phyloP scores from a whole-genome alignment of 768 basidiomycete genomes.

The Kwoniella botswanensis region DNA sequence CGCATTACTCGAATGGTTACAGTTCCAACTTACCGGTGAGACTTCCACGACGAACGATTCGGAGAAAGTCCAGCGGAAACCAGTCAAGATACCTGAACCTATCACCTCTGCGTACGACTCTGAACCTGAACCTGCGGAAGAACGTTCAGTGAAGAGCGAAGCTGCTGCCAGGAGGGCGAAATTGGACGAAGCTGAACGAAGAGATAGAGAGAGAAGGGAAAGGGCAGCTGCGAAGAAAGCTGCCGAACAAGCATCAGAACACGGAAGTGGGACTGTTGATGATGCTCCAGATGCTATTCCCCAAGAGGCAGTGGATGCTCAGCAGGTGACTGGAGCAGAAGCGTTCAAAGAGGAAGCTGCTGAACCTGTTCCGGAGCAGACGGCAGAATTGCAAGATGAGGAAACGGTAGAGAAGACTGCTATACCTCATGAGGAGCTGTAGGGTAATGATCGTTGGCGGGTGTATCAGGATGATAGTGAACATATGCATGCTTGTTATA shows the following conservation, averaged over 20 bases:
- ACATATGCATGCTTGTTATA: slow-evolving; percentile 9
- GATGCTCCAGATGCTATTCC: slow-evolving; percentile 37
- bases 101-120: slow-evolving; percentile 22
- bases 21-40: slow-evolving; percentile 62
- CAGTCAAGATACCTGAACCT: slow-evolving; percentile 22
- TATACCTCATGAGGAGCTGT: slow-evolving; percentile 23
- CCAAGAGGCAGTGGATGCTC: slow-evolving; percentile 29
- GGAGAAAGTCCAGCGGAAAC: slow-evolving; percentile 27
- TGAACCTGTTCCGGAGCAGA: slow-evolving; percentile 15
- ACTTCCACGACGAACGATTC: slow-evolving; percentile 22
- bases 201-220: slow-evolving; percentile 45
- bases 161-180: slow-evolving; percentile 36
- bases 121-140: slow-evolving; percentile 29
- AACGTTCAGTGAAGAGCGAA: slow-evolving; percentile 35
- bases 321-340: slow-evolving; percentile 14
- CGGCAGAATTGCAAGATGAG: background rate
- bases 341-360: background rate
- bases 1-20: slow-evolving; percentile 72
- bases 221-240: slow-evolving; percentile 30
- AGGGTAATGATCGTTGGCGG: background rate
- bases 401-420: slow-evolving; percentile 19
- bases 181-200: slow-evolving; percentile 50
- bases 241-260: slow-evolving; percentile 12
- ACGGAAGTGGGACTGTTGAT: slow-evolving; percentile 8
- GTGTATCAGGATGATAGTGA: background rate